Evolutionary conservation across 192 early-diverging fungal species (phyloP).

Genomic region (Entomortierella chlamydospora): DNA sequence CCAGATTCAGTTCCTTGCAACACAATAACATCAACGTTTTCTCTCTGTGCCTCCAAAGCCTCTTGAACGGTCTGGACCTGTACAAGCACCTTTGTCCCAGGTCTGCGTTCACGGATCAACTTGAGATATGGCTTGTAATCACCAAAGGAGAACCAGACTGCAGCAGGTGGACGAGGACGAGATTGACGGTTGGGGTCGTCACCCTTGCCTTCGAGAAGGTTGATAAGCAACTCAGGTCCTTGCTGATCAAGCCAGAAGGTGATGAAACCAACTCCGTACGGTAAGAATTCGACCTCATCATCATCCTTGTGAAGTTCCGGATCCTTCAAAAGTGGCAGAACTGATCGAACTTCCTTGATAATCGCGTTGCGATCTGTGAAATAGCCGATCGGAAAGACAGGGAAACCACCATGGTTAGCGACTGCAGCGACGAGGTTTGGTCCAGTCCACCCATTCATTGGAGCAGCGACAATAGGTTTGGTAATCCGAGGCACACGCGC

Average conservation of each 20-base stretch:
- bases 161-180: slow-evolving; percentile 45
- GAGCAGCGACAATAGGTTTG: slow-evolving; percentile 56
- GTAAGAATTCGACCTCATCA: slow-evolving; percentile 23
- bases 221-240: slow-evolving; percentile 49
- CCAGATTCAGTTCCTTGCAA: slow-evolving; percentile 62
- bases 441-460: slow-evolving; percentile 58
- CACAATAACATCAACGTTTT: slow-evolving; percentile 61
- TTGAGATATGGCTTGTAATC: slow-evolving; percentile 52
- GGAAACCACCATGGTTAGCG: slow-evolving; percentile 54
- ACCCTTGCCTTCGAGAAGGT: slow-evolving; percentile 19
- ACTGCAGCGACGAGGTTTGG: slow-evolving; percentile 54
- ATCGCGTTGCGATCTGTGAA: slow-evolving; percentile 32
- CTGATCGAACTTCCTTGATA: slow-evolving; percentile 29
- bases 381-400: slow-evolving; percentile 41
- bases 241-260: slow-evolving; percentile 52
- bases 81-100: slow-evolving; percentile 48
- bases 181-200: slow-evolving; percentile 8
- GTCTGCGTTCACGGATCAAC: slow-evolving; percentile 30
- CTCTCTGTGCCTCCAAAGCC: slow-evolving; percentile 50
- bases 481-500: slow-evolving; percentile 16
- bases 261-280: slow-evolving; percentile 57
- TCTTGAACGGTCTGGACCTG: slow-evolving; percentile 62
- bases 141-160: slow-evolving; percentile 60
- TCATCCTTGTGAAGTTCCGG: not conserved
- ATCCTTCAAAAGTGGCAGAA: slow-evolving; percentile 10